Evolutionary conservation across 768 basidiomycete genomes (phyloP).

Genomic region (Gloeopeniophorella convolvens): DNA sequence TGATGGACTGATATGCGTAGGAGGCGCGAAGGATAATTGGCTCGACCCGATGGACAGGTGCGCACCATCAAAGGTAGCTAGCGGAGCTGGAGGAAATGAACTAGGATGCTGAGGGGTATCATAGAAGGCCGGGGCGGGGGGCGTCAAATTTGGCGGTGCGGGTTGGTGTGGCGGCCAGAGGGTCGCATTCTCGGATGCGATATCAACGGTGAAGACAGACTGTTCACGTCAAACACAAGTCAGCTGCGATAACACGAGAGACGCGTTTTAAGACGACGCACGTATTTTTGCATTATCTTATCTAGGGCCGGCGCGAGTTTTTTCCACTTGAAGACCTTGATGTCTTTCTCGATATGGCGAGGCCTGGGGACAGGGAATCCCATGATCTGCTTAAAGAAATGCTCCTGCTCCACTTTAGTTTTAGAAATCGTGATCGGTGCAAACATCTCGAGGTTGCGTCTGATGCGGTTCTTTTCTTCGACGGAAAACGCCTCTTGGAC

Average conservation of each 20-base stretch:
- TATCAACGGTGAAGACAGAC: slow-evolving; percentile 13
- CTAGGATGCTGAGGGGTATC: neutral
- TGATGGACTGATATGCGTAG: slow-evolving; percentile 13
- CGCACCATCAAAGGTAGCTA: neutral
- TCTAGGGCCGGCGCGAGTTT: slow-evolving; percentile 64
- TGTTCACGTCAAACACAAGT: neutral
- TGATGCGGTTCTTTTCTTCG: slow-evolving; percentile 95
- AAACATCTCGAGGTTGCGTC: slow-evolving; percentile 91
- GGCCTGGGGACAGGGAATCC: slow-evolving; percentile 91
- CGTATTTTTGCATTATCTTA: slow-evolving; percentile 82
- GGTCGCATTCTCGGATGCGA: too few species aligned
- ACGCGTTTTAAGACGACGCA: slow-evolving; percentile 30
- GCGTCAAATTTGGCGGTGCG: neutral
- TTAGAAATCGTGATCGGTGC: slow-evolving; percentile 88
- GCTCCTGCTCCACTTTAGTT: slow-evolving; percentile 67
- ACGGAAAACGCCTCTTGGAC: slow-evolving; percentile 74
- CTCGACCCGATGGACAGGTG: neutral
- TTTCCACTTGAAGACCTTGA: slow-evolving; percentile 81
- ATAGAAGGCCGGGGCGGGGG: neutral
- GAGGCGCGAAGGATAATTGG: neutral
- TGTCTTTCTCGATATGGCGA: slow-evolving; percentile 94
- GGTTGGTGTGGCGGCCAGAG: neutral
- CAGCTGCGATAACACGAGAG: neutral
- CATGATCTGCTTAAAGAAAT: slow-evolving; percentile 97
- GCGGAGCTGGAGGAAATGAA: neutral